Percentiles rank a stretch among this genome's conserved stretches.
Conservation (phyloP, 208 protist genomes). For the Leishmania mexicana region DNA sequence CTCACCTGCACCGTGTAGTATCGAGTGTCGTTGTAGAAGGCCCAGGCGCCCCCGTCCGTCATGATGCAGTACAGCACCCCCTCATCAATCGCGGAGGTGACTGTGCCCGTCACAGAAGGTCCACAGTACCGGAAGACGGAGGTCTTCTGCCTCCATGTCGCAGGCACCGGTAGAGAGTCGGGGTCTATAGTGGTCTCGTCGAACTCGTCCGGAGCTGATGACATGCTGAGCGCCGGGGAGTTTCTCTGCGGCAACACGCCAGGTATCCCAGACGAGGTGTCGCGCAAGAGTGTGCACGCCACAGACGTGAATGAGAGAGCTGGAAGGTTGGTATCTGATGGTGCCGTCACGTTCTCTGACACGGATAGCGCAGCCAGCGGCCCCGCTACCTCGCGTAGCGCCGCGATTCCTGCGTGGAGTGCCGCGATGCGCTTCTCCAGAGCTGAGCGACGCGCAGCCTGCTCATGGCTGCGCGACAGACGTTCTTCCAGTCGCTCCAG, state of each 20-base stretch:
- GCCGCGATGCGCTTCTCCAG: slow-evolving; percentile 2
- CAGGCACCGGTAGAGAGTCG: slow-evolving; percentile 11
- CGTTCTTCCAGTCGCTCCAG: slow-evolving; percentile 20
- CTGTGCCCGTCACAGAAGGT: slow-evolving; percentile 33
- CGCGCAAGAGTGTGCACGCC: neutral
- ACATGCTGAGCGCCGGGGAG: neutral
- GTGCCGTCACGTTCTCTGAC: neutral
- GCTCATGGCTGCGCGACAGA: neutral
- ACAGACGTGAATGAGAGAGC: neutral
- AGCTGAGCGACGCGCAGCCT: slow-evolving; percentile 15
- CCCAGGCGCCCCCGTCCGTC: slow-evolving; percentile 53
- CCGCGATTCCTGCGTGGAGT: neutral
- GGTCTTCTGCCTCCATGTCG: slow-evolving; percentile 19
- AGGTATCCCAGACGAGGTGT: neutral
- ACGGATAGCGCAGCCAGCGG: neutral
- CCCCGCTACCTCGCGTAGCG: neutral
- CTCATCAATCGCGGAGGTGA: slow-evolving; percentile 48
- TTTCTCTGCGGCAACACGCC: too few relatives aligned
- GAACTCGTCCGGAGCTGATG: slow-evolving; percentile 10
- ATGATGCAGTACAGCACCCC: slow-evolving; percentile 68
- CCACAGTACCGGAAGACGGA: slow-evolving; percentile 31
- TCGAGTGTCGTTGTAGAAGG: slow-evolving; percentile 38
- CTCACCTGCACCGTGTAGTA: slow-evolving; percentile 54
- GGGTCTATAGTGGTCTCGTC: slow-evolving; percentile 18
- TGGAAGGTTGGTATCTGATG: neutral